A percentile compares a stretch with the other conserved stretches of the same genome.
These are phyloP conservation scores for Priceomyces haplophilus DNA, from an alignment of 805 yeast species.

Conservation along the genomic window DNA sequence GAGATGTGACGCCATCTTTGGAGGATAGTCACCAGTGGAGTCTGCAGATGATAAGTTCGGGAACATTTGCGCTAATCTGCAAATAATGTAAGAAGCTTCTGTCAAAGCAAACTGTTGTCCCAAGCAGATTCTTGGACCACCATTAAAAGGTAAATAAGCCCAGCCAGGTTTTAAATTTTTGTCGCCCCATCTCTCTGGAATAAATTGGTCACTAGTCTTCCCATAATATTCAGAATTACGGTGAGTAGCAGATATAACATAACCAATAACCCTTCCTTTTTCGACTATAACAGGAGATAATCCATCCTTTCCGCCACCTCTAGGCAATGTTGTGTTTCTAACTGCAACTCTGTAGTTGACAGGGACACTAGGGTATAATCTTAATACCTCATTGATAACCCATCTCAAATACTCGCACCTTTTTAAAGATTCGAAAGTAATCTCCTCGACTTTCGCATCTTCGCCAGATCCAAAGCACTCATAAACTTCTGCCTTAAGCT, in stretches of 20 bases:
- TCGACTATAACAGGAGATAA: slow-evolving; percentile 38
- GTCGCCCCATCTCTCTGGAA: slow-evolving; percentile 33
- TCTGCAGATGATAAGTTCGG: slow-evolving; percentile 19
- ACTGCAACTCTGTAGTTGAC: slow-evolving; percentile 45
- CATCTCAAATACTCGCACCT: slow-evolving; percentile 38
- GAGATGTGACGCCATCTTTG: slow-evolving; percentile 26
- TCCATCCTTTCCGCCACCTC: slow-evolving; percentile 46
- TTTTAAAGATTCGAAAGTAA: slow-evolving; percentile 37
- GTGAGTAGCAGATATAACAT: slow-evolving; percentile 43
- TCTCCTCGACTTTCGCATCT: slow-evolving; percentile 24
- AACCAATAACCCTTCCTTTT: slow-evolving; percentile 43
- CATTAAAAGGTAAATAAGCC: slow-evolving; percentile 37
- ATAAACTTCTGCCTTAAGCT: slow-evolving; percentile 29
- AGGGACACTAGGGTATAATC: slow-evolving; percentile 45
- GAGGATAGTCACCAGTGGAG: slow-evolving; percentile 21
- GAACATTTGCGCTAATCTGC: slow-evolving; percentile 29
- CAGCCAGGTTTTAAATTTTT: slow-evolving; percentile 29
- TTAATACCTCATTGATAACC: slow-evolving; percentile 33
- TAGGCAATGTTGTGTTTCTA: slow-evolving; percentile 47
- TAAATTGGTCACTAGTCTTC: slow-evolving; percentile 26
- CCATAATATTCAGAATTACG: slow-evolving; percentile 31
- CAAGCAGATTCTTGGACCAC: slow-evolving; percentile 38
- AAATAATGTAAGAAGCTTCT: slow-evolving; percentile 31
- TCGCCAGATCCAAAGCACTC: slow-evolving; percentile 32
- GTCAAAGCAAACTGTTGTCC: slow-evolving; percentile 41